Conservation (phyloP, 257 asterid genomes). For the Dorcoceras hygrometricum region DNA sequence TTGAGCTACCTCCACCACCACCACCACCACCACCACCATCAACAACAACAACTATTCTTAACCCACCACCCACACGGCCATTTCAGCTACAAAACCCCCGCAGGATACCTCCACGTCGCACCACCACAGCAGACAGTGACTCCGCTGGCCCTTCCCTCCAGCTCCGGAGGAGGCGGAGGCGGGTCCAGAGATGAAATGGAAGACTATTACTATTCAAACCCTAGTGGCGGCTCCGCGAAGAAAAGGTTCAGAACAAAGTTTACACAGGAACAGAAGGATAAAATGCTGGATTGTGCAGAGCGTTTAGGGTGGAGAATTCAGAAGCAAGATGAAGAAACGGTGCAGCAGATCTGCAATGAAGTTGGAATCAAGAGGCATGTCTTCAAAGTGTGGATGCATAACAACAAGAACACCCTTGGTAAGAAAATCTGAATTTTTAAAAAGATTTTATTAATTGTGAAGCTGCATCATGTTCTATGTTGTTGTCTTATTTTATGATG, state of each 20-base stretch:
- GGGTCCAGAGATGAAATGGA: constrained; percentile 49
- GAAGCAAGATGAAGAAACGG: constrained; percentile 61
- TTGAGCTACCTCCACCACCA: constrained; percentile 17
- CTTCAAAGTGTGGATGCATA: constrained; percentile 87
- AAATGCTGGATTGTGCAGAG: constrained; percentile 64
- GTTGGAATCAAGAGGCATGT: constrained; percentile 64
- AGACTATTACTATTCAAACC: constrained; percentile 39
- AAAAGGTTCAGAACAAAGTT: constrained; percentile 66
- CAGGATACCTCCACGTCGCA: constrained; percentile 57
- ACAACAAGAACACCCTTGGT: constrained; percentile 75
- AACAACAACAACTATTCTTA: constrained; percentile 37
- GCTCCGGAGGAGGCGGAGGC: constrained; percentile 47
- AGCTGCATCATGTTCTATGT: no score
- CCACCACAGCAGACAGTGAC: constrained; percentile 28
- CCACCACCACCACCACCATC: constrained; percentile 27
- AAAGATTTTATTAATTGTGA: no score
- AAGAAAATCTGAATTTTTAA: constrained; percentile 42
- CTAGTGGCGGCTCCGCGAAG: constrained; percentile 37
- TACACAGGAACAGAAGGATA: constrained; percentile 67
- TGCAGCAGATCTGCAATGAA: constrained; percentile 57
- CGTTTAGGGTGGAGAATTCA: constrained; percentile 68
- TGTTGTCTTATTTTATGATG: background rate
- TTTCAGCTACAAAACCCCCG: constrained; percentile 42
- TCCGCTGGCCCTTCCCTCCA: constrained; percentile 60
- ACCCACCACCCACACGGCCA: constrained; percentile 48